phyloP scores from a whole-genome alignment of 257 asterid genomes.

The Gentiana macrophylla region DNA sequence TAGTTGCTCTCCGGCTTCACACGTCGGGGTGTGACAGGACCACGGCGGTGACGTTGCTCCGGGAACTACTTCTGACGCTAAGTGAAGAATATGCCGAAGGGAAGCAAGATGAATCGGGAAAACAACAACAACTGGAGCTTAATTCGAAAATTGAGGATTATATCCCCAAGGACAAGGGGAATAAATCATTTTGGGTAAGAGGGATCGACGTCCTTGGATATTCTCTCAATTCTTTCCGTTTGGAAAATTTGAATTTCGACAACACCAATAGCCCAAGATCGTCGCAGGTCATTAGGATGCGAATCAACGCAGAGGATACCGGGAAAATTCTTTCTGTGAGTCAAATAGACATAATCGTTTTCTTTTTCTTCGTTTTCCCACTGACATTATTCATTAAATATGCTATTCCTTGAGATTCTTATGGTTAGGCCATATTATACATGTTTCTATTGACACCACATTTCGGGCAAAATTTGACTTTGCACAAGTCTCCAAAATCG shows the following conservation, averaged over 20 bases:
- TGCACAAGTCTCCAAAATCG: too few species aligned
- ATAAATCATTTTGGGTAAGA: constrained; percentile 79
- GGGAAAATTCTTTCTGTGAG: constrained; percentile 53
- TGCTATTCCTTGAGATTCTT: constrained; percentile 1
- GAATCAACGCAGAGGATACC: constrained; percentile 40
- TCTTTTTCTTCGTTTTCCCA: not conserved
- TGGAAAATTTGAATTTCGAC: constrained; percentile 41
- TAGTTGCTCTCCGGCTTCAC: constrained; percentile 54
- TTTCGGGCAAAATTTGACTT: too few species aligned
- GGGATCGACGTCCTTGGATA: constrained; percentile 80
- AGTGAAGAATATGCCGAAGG: constrained; percentile 10
- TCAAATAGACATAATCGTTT: not conserved
- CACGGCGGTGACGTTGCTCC: constrained; percentile 47
- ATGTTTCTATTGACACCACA: too few species aligned
- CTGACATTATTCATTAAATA: too few species aligned
- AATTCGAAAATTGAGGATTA: constrained; percentile 57
- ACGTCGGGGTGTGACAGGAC: constrained; percentile 75
- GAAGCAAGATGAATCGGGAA: constrained; percentile 15
- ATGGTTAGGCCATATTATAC: too few species aligned
- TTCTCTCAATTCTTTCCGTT: constrained; percentile 63
- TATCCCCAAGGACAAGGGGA: constrained; percentile 55
- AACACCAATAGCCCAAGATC: constrained; percentile 38
- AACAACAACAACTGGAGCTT: constrained; percentile 19
- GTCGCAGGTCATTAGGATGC: constrained; percentile 59
- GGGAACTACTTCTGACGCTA: constrained; percentile 38